Conservation (phyloP, 176 grass and related monocot species). For the Musa schizocarpa region DNA sequence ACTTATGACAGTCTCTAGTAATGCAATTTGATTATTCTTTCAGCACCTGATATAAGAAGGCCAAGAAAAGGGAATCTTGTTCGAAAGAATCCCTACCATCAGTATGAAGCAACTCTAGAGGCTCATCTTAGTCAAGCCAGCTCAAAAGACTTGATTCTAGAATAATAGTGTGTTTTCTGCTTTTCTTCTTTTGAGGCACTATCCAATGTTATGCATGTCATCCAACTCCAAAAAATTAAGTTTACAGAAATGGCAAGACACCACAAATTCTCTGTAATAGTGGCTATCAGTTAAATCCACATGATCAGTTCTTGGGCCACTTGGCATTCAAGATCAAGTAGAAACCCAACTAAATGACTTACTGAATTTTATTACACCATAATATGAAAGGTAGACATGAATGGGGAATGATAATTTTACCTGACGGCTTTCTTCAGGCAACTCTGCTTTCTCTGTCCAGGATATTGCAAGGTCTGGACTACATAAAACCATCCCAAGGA, state of each 20-base stretch:
- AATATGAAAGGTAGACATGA: neutral
- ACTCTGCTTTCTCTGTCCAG: conserved; percentile 38
- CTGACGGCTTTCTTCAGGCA: conserved; percentile 31
- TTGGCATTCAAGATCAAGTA: neutral
- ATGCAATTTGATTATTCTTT: no score
- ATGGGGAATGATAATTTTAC: conserved; percentile 12
- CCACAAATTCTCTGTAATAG: neutral
- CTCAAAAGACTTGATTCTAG: no score
- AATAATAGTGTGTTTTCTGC: no score
- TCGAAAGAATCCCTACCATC: neutral
- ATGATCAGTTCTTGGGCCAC: neutral
- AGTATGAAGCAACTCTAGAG: neutral
- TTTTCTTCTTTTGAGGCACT: no score
- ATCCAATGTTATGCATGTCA: neutral
- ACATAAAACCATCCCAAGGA: conserved; percentile 40
- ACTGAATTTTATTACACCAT: neutral
- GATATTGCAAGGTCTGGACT: conserved; percentile 39
- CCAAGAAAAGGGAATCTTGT: no score
- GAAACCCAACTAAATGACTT: neutral
- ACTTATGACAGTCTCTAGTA: no score
- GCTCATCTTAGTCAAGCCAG: no score
- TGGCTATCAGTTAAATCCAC: neutral
- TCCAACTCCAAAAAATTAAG: neutral
- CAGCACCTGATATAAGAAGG: no score
- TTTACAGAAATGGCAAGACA: neutral